Conservation (phyloP, 306 rosid genomes). For the Cucumis sativus region Cucumber_9930_V3 NC_026659.2:3004501-3005000, state of each 20-base stretch:
- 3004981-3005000: neutral
- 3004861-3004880: slow-evolving; percentile 36
- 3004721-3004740: slow-evolving; percentile 86
- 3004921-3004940: neutral
- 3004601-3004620: slow-evolving; percentile 21
- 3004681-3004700: slow-evolving; percentile 87
- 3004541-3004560: slow-evolving; percentile 41
- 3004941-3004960: neutral
- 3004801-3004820: slow-evolving; percentile 75
- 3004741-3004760: slow-evolving; percentile 90
- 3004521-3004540: slow-evolving; percentile 6
- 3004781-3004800: slow-evolving; percentile 73
- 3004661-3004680: slow-evolving; percentile 97
- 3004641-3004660: slow-evolving; percentile 88
- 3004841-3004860: slow-evolving; percentile 51
- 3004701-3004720: slow-evolving; percentile 96
- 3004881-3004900: slow-evolving; percentile 35
- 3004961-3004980: slow-evolving; percentile 1
- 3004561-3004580: neutral
- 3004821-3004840: slow-evolving; percentile 93
- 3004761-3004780: slow-evolving; percentile 83
- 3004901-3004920: slow-evolving; percentile 13
- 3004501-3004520: slow-evolving; percentile 59
- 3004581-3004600: neutral
- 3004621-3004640: slow-evolving; percentile 65